Evolutionary conservation across 2,329 filamentous ascomycete genomes (phyloP).

Genomic region (Lachnellula arida): DNA sequence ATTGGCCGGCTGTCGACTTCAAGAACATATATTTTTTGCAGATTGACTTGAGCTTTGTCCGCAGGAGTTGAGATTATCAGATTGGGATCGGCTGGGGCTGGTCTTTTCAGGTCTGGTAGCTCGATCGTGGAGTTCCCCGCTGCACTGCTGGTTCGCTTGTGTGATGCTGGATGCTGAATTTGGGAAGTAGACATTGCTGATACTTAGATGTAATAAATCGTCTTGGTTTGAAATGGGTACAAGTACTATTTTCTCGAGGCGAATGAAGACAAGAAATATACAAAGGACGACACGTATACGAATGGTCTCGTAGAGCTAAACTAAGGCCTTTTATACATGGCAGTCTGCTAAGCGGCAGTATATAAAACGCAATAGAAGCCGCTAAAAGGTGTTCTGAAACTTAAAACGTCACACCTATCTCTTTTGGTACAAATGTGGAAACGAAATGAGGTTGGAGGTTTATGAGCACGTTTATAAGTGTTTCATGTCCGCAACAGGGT

Average conservation of each 20-base stretch:
- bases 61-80: neutral
- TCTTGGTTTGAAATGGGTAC: neutral
- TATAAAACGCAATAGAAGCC: neutral
- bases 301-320: neutral
- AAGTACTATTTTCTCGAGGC: neutral
- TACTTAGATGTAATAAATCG: neutral
- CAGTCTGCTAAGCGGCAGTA: neutral
- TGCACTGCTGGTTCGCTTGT: neutral
- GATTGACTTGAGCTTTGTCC: neutral
- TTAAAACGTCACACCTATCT: neutral
- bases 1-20: neutral
- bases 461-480: too few relatives aligned
- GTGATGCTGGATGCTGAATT: neutral
- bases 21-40: neutral
- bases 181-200: neutral
- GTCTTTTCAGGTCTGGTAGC: neutral
- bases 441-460: too few relatives aligned
- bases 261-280: neutral
- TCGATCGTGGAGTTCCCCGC: neutral
- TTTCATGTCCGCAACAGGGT: too few relatives aligned
- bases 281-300: neutral
- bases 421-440: neutral
- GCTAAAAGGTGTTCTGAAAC: neutral
- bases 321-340: neutral
- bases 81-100: neutral